Percentiles rank a stretch among this genome's conserved stretches.
Conservation (phyloP, 208 protist species). For the Trypanosomatidae sp. region DNA sequence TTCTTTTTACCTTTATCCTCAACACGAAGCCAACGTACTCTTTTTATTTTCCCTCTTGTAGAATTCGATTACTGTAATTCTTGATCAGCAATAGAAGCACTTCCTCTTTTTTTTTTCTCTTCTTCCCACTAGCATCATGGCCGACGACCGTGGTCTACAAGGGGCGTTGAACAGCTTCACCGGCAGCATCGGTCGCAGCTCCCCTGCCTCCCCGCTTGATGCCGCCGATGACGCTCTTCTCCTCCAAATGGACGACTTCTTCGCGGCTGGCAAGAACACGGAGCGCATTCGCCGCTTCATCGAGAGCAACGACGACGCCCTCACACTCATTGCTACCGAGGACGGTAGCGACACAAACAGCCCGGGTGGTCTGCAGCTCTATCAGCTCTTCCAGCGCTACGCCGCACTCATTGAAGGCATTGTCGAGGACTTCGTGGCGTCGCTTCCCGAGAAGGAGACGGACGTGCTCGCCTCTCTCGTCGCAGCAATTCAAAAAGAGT, state of each 20-base stretch:
- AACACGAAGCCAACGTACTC: no score
- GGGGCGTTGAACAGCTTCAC: no score
- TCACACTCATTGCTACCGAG: constrained; percentile 25
- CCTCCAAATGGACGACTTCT: constrained; percentile 68
- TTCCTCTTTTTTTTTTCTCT: no score
- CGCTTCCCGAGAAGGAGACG: constrained; percentile 4
- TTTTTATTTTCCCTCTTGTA: no score
- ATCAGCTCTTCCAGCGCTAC: constrained; percentile 62
- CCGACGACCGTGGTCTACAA: no score
- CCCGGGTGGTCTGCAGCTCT: constrained; percentile 45
- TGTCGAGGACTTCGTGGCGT: constrained; percentile 44
- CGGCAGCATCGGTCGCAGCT: not conserved
- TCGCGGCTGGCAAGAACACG: constrained; percentile 61
- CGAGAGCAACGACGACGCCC: constrained; percentile 32
- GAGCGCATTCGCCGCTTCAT: constrained; percentile 66
- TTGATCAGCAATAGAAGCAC: no score
- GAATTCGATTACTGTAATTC: no score
- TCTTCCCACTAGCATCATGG: no score
- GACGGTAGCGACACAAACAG: constrained; percentile 33
- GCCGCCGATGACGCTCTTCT: constrained; percentile 20
- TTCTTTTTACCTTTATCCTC: no score
- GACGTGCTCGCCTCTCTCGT: constrained; percentile 38
- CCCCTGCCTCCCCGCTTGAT: not conserved
- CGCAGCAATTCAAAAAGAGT: constrained; percentile 48
- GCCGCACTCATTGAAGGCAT: constrained; percentile 50